Conservation (phyloP, 768 basidiomycete species). For the Rhizopogon vesiculosus region DNA sequence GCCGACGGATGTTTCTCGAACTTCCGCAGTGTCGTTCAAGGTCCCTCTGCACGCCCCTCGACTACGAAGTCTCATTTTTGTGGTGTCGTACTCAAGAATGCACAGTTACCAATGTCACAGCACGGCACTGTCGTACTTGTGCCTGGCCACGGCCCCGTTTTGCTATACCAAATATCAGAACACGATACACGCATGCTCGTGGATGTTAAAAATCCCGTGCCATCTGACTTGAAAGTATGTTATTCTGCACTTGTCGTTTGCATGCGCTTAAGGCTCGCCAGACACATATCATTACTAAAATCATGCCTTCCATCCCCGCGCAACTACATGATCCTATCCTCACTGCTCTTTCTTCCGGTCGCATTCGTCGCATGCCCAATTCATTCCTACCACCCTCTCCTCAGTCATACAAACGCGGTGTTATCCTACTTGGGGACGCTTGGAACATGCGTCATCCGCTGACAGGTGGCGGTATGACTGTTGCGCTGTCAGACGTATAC, state of each 20-base stretch:
- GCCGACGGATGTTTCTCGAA: constrained; percentile 97
- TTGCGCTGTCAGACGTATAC: constrained; percentile 85
- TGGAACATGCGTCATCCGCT: constrained; percentile 99
- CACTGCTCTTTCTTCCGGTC: constrained; percentile 69
- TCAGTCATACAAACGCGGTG: constrained; percentile 66
- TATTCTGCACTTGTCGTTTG: not conserved
- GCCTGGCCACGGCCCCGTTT: constrained; percentile 78
- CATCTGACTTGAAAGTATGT: constrained; percentile 70
- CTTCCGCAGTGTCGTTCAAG: constrained; percentile 72
- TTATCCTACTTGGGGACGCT: constrained; percentile 86
- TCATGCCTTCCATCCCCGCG: constrained; percentile 79
- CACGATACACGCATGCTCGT: constrained; percentile 92
- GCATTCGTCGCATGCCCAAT: constrained; percentile 92
- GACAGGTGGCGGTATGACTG: constrained; percentile 98
- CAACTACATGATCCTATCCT: constrained; percentile 62
- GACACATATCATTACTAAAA: constrained; percentile 64
- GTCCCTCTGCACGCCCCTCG: constrained; percentile 41
- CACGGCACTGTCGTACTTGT: constrained; percentile 85
- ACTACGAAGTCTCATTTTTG: constrained; percentile 75
- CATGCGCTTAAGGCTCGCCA: constrained; percentile 23
- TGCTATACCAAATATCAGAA: constrained; percentile 88
- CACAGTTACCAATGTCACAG: constrained; percentile 62
- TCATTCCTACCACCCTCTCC: constrained; percentile 81
- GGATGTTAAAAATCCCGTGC: constrained; percentile 82
- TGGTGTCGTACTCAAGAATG: constrained; percentile 80